Conservation (phyloP, 1,284 basidiomycete genomes). For the Sphagnurus paluster region DNA sequence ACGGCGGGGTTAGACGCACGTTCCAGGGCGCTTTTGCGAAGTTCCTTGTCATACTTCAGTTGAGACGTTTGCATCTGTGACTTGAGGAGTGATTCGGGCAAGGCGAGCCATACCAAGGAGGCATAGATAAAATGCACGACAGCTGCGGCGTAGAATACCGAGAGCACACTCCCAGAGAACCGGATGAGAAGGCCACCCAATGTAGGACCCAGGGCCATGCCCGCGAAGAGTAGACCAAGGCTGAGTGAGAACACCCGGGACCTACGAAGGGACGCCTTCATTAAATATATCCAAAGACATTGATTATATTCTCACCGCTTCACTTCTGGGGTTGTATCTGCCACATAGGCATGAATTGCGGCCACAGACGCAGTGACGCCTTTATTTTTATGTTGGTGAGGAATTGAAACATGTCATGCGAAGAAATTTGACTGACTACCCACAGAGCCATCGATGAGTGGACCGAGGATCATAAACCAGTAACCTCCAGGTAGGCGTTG, state of each 20-base stretch:
- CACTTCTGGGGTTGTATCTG: slow-evolving; percentile 55
- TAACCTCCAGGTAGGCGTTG: slow-evolving; percentile 75
- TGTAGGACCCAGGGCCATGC: slow-evolving; percentile 74
- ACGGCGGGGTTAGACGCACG: slow-evolving; percentile 27
- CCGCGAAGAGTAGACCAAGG: slow-evolving; percentile 62
- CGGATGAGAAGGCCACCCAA: slow-evolving; percentile 68
- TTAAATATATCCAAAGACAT: background rate
- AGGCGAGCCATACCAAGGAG: slow-evolving; percentile 52
- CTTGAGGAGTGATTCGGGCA: slow-evolving; percentile 75
- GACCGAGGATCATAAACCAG: slow-evolving; percentile 78
- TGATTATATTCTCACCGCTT: slow-evolving; percentile 37
- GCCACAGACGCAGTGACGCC: slow-evolving; percentile 51
- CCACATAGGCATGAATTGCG: slow-evolving; percentile 60
- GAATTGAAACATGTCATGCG: background rate
- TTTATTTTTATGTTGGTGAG: slow-evolving; percentile 26
- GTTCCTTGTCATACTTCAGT: slow-evolving; percentile 34
- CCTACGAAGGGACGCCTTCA: slow-evolving; percentile 30
- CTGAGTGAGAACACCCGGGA: slow-evolving; percentile 64
- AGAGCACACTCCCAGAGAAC: slow-evolving; percentile 54
- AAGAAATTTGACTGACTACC: slow-evolving; percentile 57
- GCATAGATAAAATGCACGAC: slow-evolving; percentile 50
- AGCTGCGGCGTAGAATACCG: slow-evolving; percentile 71
- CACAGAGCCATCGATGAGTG: slow-evolving; percentile 72
- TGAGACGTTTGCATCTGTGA: slow-evolving; percentile 38
- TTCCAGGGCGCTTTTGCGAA: slow-evolving; percentile 23